These are phyloP conservation scores for Ceratobasidium sp. DNA, from an alignment of 1,284 basidiomycete species.

Conservation along the genomic window DNA sequence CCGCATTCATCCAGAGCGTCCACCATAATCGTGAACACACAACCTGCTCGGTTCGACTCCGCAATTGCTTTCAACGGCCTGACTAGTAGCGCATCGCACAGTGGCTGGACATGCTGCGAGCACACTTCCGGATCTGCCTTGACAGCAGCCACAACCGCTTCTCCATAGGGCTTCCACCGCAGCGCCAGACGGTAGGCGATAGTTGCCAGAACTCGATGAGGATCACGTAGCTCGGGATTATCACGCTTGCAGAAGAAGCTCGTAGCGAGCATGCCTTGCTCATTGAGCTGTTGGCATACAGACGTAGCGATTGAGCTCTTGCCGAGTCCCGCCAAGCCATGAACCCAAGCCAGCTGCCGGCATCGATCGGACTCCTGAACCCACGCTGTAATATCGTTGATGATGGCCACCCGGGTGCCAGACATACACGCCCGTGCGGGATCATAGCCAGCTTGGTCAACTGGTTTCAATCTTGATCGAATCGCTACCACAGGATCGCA, in stretches of 20 bases:
- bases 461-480: not conserved
- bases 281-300: slow-evolving; percentile 45
- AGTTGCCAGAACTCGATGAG: slow-evolving; percentile 24
- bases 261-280: slow-evolving; percentile 50
- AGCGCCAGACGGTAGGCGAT: slow-evolving; percentile 25
- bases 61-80: slow-evolving; percentile 15
- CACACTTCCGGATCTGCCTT: not conserved
- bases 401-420: not conserved
- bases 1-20: slow-evolving; percentile 46
- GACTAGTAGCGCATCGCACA: too few species aligned
- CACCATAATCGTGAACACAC: slow-evolving; percentile 13
- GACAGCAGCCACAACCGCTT: not conserved
- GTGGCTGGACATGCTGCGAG: not conserved
- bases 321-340: slow-evolving; percentile 50
- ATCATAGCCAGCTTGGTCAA: not conserved
- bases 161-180: not conserved
- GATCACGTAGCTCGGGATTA: slow-evolving; percentile 12
- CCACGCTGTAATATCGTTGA: not conserved
- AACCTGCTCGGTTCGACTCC: not conserved
- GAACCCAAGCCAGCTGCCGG: slow-evolving; percentile 47
- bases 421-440: not conserved
- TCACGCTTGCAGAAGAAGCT: slow-evolving; percentile 54
- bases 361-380: not conserved
- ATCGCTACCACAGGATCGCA: too few species aligned
- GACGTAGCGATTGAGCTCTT: slow-evolving; percentile 51